Conservation (phyloP, 2,329 filamentous ascomycete genomes). For the Apiospora arundinis region DNA sequence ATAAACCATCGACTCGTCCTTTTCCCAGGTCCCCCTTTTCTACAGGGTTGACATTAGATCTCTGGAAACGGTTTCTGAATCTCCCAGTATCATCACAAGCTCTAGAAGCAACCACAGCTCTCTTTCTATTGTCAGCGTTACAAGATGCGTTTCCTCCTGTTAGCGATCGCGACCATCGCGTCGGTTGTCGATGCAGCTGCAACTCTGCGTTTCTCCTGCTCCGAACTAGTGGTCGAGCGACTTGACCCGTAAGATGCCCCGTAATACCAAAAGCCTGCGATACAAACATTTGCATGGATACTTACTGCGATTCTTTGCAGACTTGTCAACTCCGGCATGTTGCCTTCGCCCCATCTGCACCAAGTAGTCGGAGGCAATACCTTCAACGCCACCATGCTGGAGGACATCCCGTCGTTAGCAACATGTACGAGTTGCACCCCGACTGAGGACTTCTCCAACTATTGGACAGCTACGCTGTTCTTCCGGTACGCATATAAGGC, state of each 20-base stretch:
- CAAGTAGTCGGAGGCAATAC: slow-evolving; percentile 39
- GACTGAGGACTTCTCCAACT: slow-evolving; percentile 38
- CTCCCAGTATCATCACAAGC: too few species aligned
- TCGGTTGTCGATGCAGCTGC: slow-evolving; percentile 34
- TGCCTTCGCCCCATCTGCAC: slow-evolving; percentile 38
- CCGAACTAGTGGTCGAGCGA: slow-evolving; percentile 39
- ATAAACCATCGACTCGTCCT: background rate
- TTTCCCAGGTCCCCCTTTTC: background rate
- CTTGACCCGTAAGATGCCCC: slow-evolving; percentile 35
- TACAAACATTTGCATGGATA: background rate
- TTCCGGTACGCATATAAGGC: slow-evolving; percentile 32
- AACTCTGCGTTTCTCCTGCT: slow-evolving; percentile 40
- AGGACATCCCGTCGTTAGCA: slow-evolving; percentile 36
- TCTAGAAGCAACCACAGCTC: background rate
- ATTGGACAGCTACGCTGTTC: slow-evolving; percentile 38
- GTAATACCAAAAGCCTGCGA: background rate
- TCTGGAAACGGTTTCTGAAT: background rate
- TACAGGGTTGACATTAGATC: background rate
- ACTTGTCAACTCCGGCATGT: slow-evolving; percentile 37
- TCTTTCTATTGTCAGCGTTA: slow-evolving; percentile 3
- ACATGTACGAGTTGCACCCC: slow-evolving; percentile 39
- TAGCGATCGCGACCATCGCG: slow-evolving; percentile 32
- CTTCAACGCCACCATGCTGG: slow-evolving; percentile 37
- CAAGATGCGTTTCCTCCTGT: slow-evolving; percentile 32
- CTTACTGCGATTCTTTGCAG: slow-evolving; percentile 24